Evolutionary conservation across 352 stramenopile species (phyloP).

Genomic region (Phytophthora lateralis): DNA sequence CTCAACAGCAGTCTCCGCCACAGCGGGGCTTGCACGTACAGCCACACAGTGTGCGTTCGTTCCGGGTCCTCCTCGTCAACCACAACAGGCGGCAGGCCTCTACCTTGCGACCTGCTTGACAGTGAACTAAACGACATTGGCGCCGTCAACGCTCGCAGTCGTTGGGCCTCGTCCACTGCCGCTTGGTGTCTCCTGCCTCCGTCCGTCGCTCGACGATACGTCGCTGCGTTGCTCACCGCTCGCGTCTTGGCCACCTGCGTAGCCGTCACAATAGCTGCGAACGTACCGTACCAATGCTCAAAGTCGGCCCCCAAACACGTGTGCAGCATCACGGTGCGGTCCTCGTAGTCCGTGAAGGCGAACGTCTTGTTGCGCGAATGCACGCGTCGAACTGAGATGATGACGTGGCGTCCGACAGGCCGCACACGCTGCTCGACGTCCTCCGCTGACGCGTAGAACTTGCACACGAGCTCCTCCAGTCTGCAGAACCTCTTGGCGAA

Average conservation of each 20-base stretch:
- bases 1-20: slow-evolving; percentile 35
- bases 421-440: slow-evolving; percentile 17
- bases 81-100: slow-evolving; percentile 8
- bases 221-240: not conserved
- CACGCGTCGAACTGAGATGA: slow-evolving; percentile 45
- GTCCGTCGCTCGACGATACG: slow-evolving; percentile 19
- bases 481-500: slow-evolving; percentile 47
- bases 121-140: slow-evolving; percentile 4
- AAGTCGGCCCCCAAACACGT: slow-evolving; percentile 49
- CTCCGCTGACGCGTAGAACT: slow-evolving; percentile 37
- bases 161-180: slow-evolving; percentile 11
- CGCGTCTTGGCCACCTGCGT: slow-evolving; percentile 44
- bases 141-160: slow-evolving; percentile 31
- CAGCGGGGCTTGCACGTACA: slow-evolving; percentile 47
- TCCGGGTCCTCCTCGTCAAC: slow-evolving; percentile 31
- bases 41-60: slow-evolving; percentile 35
- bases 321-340: slow-evolving; percentile 44
- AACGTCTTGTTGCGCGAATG: slow-evolving; percentile 61
- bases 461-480: slow-evolving; percentile 48
- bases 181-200: not conserved
- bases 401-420: slow-evolving; percentile 38
- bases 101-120: not conserved
- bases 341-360: slow-evolving; percentile 49
- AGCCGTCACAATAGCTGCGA: slow-evolving; percentile 38
- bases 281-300: slow-evolving; percentile 50